Base-by-base conservation (phyloP, 202 grass and related monocot genomes). In the Schoenoplectus triqueter region DNA sequence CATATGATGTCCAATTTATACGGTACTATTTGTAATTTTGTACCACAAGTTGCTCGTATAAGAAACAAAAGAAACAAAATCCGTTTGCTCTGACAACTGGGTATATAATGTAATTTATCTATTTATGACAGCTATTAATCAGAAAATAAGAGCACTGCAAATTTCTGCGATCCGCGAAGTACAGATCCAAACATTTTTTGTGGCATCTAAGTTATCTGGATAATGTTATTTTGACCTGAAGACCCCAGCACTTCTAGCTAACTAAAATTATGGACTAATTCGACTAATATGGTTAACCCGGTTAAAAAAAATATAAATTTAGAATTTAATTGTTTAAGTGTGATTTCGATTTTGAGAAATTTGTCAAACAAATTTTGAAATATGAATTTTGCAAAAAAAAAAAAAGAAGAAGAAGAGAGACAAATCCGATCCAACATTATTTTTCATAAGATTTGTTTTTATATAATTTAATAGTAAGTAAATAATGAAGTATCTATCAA, bases 11-110 rank as follows among this genome's bases (percentile, higher is more conserved):
- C 21, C 11, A 59, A 59, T 78, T 78, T 52, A 78, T 17, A 78
- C 31, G 13, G 73, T 78, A 78, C 52, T 59, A 59, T 74, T 31
- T 31, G 31, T 31, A 31, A 31, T 31, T 31, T 31, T n/a, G 52
- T 78, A 78, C 48, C 73, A 57, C 73, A 78, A 78, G 11, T 59
- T 78, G 73, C 73, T 78, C n/a, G 7, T 56, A 42, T 42, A 59
- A 78, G 73, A 78, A 78, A 59, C 22, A 56, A 56, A 59, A 78
- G 73, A 78, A 78, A 59, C 22, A 56, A 56, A 57, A 78, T 78
- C 73, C 21, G 40, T 49, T 72, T 59, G 73, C 14, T 78, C 73
- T 78, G 73, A 78, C 73, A 78, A 78, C 51, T 59, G 51, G 21
- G 1, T 15, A 57, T 41, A 41, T 57, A 59, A 41, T 78, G 22